Evolutionary conservation across 1,284 basidiomycete genomes (phyloP).

Genomic region (Meripilus lineatus): DNA sequence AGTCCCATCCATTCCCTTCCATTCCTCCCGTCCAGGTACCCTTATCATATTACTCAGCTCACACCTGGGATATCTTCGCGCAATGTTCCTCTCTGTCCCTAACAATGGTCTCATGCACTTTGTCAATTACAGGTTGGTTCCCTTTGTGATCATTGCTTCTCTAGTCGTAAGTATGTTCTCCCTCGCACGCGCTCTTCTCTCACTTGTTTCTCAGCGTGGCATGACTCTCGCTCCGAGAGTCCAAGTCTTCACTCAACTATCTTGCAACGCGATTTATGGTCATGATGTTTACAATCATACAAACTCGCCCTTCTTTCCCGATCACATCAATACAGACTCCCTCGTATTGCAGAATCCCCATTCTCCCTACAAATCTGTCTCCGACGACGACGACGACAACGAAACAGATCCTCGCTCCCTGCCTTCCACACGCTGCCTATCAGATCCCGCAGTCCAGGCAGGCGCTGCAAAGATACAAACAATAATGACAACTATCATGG

Average conservation of each 20-base stretch:
- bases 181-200: conserved; percentile 7
- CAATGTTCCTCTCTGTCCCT: neutral
- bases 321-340: neutral
- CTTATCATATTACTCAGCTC: neutral
- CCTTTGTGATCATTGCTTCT: conserved; percentile 63
- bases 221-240: conserved; percentile 76
- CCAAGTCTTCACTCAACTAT: conserved; percentile 72
- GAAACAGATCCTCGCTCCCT: conserved; percentile 45
- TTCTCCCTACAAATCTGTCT: conserved; percentile 2
- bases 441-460: conserved; percentile 62
- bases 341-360: neutral
- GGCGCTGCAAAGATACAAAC: conserved; percentile 66
- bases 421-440: conserved; percentile 48
- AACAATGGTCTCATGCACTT: conserved; percentile 6
- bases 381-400: conserved; percentile 29
- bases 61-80: neutral
- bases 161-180: conserved; percentile 56
- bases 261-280: conserved; percentile 50
- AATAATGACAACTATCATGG: conserved; percentile 72
- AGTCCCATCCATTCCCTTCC: neutral
- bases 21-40: neutral
- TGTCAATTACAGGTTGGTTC: conserved; percentile 53
- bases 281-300: conserved; percentile 42
- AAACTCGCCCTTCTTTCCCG: conserved; percentile 16
- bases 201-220: conserved; percentile 42